Base-by-base conservation (phyloP, 2,329 filamentous ascomycete genomes). In the Pseudocercospora musae region DNA sequence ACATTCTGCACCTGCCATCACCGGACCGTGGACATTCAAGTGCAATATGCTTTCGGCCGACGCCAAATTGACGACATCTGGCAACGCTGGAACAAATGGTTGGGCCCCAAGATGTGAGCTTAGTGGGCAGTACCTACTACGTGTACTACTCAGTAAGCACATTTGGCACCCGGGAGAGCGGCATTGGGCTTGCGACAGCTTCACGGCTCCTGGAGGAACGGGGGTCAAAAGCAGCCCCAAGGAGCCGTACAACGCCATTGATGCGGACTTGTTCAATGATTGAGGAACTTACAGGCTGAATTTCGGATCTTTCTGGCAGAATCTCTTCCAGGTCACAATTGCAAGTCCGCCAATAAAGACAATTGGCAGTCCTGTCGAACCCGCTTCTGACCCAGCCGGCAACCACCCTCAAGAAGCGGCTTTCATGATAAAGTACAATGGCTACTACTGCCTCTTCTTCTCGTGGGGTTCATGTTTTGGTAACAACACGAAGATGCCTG, bases 241-340 rank as follows among this genome's bases (percentile, higher is more conserved):
- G n/a, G 76, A 77, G 52, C 62, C 70, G 29, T 81, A 79, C 72
- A 81, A 82, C 64, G 79, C 79, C 50, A 82, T 91, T 69, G 89
- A 81, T 57, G 70, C 73, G n/a, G 76, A 77, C 42, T 69, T 80
- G 18, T 77, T 84, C 65, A 69, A 68, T 56, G 75, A 73, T 25
- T 75, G 73, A 2, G 72, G 81, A 56, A 77, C 78, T 15, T 82
- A 81, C 59, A 78, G 81, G 58, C 76, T 86, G 71, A 85, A 80
- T 63, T 91, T 89, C 65, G 88, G 88, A 23, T 88, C 85, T 11
- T 91, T 89, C 80, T 91, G 87, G 87, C 74, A 77, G 6, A 83
- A 87, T 70, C 80, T 90, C 62, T 88, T 85, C 76, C 84, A 86
- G 70, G 84, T 85, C 0, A 71, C 78, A 37, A 81, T 89, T 71